Percentiles rank a stretch among this genome's conserved stretches.
Evolutionary conservation across 2,329 filamentous ascomycete species (phyloP).

Genomic region (Triangularia setosa): DNA sequence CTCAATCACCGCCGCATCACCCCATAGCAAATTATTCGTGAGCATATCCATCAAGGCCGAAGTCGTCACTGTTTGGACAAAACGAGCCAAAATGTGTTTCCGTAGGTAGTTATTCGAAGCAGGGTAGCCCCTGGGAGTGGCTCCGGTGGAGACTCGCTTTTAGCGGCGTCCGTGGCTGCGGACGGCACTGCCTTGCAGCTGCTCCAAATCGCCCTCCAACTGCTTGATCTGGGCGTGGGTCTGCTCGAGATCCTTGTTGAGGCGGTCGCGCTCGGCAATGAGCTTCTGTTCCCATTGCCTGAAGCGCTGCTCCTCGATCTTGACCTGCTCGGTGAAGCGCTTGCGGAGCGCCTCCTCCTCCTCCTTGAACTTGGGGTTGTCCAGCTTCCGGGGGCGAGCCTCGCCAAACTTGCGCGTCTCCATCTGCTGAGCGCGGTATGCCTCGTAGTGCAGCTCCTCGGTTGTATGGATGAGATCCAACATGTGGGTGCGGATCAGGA

Average conservation of each 20-base stretch:
- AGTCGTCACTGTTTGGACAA: background rate
- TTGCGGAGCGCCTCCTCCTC: slow-evolving; percentile 98
- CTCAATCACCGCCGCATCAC: background rate
- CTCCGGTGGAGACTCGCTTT: slow-evolving; percentile 21
- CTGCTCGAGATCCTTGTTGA: slow-evolving; percentile 99
- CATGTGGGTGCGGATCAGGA: slow-evolving; percentile 99
- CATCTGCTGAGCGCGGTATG: slow-evolving; percentile 98
- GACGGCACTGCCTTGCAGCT: slow-evolving; percentile 84
- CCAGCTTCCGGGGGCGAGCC: slow-evolving; percentile 91
- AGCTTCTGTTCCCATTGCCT: slow-evolving; percentile 99
- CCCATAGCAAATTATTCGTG: background rate
- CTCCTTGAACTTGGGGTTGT: slow-evolving; percentile 99
- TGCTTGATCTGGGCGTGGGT: slow-evolving; percentile 94
- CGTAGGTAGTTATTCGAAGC: background rate
- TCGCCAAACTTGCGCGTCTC: slow-evolving; percentile 99
- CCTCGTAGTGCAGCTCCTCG: slow-evolving; percentile 98
- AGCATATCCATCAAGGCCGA: slow-evolving; percentile 4
- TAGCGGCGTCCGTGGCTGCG: slow-evolving; percentile 93
- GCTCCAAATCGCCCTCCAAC: slow-evolving; percentile 87
- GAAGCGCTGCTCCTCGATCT: slow-evolving; percentile 99
- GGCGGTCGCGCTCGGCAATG: slow-evolving; percentile 93
- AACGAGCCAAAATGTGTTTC: background rate
- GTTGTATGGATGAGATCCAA: slow-evolving; percentile 99
- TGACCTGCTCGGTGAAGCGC: slow-evolving; percentile 99
- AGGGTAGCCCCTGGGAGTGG: slow-evolving; percentile 6